Percentiles rank a stretch among this genome's conserved stretches.
These are phyloP conservation scores for Kwoniella botswanensis DNA, from an alignment of 768 basidiomycete species.

Conservation along the genomic window DNA sequence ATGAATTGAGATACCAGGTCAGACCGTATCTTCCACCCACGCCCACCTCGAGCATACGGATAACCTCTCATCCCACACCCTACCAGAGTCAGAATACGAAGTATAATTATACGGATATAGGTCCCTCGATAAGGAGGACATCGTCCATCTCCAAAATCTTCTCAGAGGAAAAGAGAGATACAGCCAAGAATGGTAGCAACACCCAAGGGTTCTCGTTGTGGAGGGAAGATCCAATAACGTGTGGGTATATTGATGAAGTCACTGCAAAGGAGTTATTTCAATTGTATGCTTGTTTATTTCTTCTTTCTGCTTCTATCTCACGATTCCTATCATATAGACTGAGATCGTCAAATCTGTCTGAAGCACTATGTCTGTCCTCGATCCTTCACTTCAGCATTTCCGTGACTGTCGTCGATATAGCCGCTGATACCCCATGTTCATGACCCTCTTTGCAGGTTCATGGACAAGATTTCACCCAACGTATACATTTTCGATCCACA, in stretches of 20 bases:
- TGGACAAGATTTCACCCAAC: constrained; percentile 10
- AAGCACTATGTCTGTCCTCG: too few species aligned
- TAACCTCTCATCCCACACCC: constrained; percentile 1
- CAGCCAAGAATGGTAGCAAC: background rate
- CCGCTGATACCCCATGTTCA: background rate
- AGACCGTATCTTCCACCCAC: background rate
- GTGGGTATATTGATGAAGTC: constrained; percentile 18
- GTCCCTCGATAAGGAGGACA: constrained; percentile 12
- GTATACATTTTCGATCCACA: constrained; percentile 16
- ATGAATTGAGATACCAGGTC: background rate
- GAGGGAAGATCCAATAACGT: constrained; percentile 22
- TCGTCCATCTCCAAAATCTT: constrained; percentile 17
- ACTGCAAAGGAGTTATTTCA: constrained; percentile 10
- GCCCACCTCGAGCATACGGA: background rate
- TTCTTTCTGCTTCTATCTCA: background rate
- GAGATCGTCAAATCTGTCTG: too few species aligned
- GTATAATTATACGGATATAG: constrained; percentile 11
- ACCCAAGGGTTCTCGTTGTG: background rate
- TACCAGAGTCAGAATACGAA: background rate
- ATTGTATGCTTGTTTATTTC: constrained; percentile 4
- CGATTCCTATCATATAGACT: too few species aligned
- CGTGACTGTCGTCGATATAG: background rate
- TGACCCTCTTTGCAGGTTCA: constrained; percentile 1
- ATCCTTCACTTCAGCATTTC: too few species aligned
- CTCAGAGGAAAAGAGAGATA: constrained; percentile 5